Percentiles rank a stretch among this genome's conserved stretches.
Evolutionary conservation across 192 early-diverging fungal genomes (phyloP).

Genomic region (Backusella luteola): DNA sequence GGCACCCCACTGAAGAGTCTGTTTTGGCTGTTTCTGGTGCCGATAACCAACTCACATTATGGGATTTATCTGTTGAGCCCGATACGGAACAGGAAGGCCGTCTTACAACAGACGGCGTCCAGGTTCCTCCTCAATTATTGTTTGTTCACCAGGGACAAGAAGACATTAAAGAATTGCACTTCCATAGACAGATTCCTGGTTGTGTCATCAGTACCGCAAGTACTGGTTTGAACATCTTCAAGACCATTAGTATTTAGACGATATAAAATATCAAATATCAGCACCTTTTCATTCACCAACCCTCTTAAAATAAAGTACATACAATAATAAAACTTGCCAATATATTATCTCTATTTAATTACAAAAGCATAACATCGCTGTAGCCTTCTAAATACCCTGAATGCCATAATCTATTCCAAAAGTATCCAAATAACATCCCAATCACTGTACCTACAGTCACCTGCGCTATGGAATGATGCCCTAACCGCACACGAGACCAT

Average conservation of each 20-base stretch:
- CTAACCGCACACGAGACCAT: conserved; percentile 43
- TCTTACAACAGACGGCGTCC: conserved; percentile 61
- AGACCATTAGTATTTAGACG: conserved; percentile 79
- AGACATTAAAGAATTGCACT: conserved; percentile 95
- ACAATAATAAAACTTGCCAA: not conserved
- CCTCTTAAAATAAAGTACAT: not conserved
- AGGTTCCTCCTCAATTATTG: conserved; percentile 92
- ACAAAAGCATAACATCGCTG: not conserved
- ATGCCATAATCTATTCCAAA: conserved; percentile 12
- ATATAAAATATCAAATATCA: not conserved
- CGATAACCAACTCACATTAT: conserved; percentile 95
- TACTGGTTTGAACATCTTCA: conserved; percentile 95
- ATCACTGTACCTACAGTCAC: conserved; percentile 37
- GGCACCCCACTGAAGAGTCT: conserved; percentile 91
- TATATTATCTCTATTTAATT: conserved; percentile 18
- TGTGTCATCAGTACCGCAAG: conserved; percentile 82
- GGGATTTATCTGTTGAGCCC: conserved; percentile 97
- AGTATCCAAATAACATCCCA: conserved; percentile 11
- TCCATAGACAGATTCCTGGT: conserved; percentile 94
- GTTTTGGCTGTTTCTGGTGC: conserved; percentile 88
- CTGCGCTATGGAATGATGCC: conserved; percentile 35
- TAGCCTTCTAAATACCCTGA: not conserved
- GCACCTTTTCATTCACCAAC: not conserved
- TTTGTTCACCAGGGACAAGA: conserved; percentile 94
- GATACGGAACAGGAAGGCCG: conserved; percentile 82